Evolutionary conservation across 805 yeast species (phyloP).

Genomic region (Pichia gijzeniarum): DNA sequence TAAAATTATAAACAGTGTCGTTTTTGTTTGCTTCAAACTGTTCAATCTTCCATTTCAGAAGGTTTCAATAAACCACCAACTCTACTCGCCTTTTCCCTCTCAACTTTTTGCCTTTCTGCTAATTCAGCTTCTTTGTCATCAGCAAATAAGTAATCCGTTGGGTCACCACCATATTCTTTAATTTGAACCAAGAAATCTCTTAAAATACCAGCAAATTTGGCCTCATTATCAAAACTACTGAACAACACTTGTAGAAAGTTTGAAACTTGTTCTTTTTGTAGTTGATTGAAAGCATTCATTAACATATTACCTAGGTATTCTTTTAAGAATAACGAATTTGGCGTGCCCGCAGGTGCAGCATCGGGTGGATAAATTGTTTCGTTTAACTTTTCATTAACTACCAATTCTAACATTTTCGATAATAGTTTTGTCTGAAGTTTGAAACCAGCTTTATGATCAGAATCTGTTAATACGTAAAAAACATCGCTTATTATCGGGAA

Average conservation of each 20-base stretch:
- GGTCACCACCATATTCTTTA: slow-evolving; percentile 91
- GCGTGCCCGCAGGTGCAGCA: slow-evolving; percentile 78
- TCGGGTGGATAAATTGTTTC: slow-evolving; percentile 76
- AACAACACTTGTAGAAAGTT: slow-evolving; percentile 76
- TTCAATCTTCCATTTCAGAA: slow-evolving; percentile 76
- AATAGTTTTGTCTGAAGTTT: slow-evolving; percentile 78
- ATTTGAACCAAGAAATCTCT: slow-evolving; percentile 96
- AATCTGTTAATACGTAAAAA: slow-evolving; percentile 87
- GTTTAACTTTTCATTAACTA: slow-evolving; percentile 65
- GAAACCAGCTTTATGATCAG: slow-evolving; percentile 97
- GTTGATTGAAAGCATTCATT: slow-evolving; percentile 85
- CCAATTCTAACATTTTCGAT: slow-evolving; percentile 76
- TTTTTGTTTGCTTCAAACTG: background rate
- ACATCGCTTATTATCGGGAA: slow-evolving; percentile 88
- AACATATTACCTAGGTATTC: slow-evolving; percentile 79
- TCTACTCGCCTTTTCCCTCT: slow-evolving; percentile 74
- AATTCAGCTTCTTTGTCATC: slow-evolving; percentile 83
- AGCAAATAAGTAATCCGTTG: slow-evolving; percentile 89
- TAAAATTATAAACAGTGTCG: background rate
- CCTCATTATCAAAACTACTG: slow-evolving; percentile 62
- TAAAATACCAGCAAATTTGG: slow-evolving; percentile 72
- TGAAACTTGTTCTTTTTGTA: slow-evolving; percentile 74
- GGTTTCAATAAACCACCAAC: slow-evolving; percentile 95
- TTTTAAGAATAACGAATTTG: slow-evolving; percentile 71
- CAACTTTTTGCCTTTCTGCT: slow-evolving; percentile 58